Evolutionary conservation across 2,329 filamentous ascomycete genomes (phyloP).

Genomic region (Diaporthe sp.): DNA sequence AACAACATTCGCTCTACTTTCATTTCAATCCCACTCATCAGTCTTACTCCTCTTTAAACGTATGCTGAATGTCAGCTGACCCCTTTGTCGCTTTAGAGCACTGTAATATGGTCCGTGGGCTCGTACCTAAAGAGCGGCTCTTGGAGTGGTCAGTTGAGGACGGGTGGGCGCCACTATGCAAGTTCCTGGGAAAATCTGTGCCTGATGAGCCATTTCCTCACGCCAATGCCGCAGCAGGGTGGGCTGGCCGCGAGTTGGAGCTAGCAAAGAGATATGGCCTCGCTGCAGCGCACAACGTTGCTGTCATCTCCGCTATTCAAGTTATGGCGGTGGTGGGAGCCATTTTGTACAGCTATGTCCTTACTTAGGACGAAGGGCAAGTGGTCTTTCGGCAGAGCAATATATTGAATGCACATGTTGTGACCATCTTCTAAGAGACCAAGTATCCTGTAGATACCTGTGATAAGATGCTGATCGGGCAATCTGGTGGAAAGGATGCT

Average conservation of each 20-base stretch:
- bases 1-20: not conserved
- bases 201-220: constrained; percentile 25
- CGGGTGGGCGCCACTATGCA: constrained; percentile 48
- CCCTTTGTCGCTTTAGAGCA: constrained; percentile 38
- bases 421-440: no score
- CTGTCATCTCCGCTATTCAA: not conserved
- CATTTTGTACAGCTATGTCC: not conserved
- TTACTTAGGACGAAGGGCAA: not conserved
- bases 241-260: not conserved
- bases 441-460: no score
- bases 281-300: not conserved
- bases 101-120: constrained; percentile 45
- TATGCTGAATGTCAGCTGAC: not conserved
- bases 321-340: not conserved
- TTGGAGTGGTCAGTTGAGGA: constrained; percentile 49
- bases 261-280: not conserved
- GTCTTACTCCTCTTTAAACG: fast-evolving
- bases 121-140: constrained; percentile 43
- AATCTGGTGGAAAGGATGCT: no score
- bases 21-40: not conserved
- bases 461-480: no score
- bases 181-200: constrained; percentile 35
- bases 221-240: constrained; percentile 24
- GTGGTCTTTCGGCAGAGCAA: no score
- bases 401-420: no score